Conservation (phyloP, 306 rosid genomes). For the Vigna hirtella region DNA sequence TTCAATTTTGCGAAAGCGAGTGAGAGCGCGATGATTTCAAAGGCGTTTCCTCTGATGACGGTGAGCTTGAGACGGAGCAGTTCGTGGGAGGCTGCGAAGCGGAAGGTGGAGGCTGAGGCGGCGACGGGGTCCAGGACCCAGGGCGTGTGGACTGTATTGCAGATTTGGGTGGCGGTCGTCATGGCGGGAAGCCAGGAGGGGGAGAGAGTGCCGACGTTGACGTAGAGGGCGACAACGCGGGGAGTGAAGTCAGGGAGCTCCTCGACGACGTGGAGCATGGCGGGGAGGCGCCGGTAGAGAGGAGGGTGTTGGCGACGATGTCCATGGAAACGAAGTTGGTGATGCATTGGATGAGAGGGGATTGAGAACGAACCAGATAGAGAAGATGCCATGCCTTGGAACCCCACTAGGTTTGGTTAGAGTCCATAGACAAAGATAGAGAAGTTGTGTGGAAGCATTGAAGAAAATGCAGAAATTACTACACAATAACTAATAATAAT, state of each 20-base stretch:
- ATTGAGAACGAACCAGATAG: slow-evolving; percentile 53
- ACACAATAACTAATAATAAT: too few species aligned
- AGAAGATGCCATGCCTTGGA: slow-evolving; percentile 60
- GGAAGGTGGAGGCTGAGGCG: slow-evolving; percentile 71
- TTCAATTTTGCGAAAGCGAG: slow-evolving; percentile 30
- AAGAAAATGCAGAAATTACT: too few species aligned
- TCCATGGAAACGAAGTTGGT: slow-evolving; percentile 96
- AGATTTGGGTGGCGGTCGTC: slow-evolving; percentile 63
- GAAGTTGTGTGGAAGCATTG: too few species aligned
- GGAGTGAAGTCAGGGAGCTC: slow-evolving; percentile 87
- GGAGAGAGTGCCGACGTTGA: slow-evolving; percentile 84
- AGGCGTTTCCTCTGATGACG: slow-evolving; percentile 82
- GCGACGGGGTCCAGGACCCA: slow-evolving; percentile 97
- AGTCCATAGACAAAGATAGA: not conserved
- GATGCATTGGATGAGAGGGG: slow-evolving; percentile 88
- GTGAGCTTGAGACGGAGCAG: slow-evolving; percentile 69
- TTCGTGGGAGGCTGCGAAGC: slow-evolving; percentile 68
- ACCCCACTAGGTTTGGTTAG: slow-evolving; percentile 46
- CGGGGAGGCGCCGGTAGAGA: slow-evolving; percentile 86
- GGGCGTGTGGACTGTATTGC: slow-evolving; percentile 54
- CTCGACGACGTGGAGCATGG: slow-evolving; percentile 77
- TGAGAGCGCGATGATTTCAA: slow-evolving; percentile 80
- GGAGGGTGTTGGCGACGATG: slow-evolving; percentile 83
- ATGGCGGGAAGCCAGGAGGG: slow-evolving; percentile 73
- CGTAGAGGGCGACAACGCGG: slow-evolving; percentile 58